phyloP scores from a whole-genome alignment of 2,329 filamentous ascomycete species.

The Alternaria sp. region DNA sequence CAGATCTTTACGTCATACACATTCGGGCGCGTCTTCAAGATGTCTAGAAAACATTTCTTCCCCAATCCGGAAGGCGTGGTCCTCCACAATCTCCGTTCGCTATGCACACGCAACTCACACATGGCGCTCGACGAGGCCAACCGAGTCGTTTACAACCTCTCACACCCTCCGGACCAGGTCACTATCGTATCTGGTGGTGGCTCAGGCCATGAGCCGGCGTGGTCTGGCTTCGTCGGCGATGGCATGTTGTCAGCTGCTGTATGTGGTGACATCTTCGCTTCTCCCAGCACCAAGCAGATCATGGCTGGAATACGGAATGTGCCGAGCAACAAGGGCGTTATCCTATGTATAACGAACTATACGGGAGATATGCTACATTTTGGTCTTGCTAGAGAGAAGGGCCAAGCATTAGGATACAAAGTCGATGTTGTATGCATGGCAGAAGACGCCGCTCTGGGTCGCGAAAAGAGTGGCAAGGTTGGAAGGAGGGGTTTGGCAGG shows the following conservation, averaged over 20 bases:
- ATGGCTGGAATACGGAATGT: conserved; percentile 59
- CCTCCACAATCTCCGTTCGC: conserved; percentile 57
- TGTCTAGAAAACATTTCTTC: conserved; percentile 66
- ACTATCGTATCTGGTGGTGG: conserved; percentile 59
- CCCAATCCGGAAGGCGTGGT: conserved; percentile 61
- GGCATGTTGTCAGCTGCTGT: conserved; percentile 60
- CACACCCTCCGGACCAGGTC: conserved; percentile 55
- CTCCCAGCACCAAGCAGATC: conserved; percentile 59
- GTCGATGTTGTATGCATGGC: conserved; percentile 60
- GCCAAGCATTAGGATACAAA: conserved; percentile 55
- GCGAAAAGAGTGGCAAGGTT: conserved; percentile 59
- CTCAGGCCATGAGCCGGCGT: conserved; percentile 60
- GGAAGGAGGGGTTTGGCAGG: conserved; percentile 61
- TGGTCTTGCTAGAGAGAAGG: conserved; percentile 59
- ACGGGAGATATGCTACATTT: conserved; percentile 62
- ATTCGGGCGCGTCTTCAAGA: conserved; percentile 31
- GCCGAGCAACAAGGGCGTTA: conserved; percentile 57
- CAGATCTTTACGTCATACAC: background rate
- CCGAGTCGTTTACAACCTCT: conserved; percentile 59
- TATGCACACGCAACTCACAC: conserved; percentile 56
- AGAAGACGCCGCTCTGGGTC: conserved; percentile 59
- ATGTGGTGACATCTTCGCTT: conserved; percentile 60
- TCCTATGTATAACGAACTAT: conserved; percentile 61
- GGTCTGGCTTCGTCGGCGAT: conserved; percentile 60
- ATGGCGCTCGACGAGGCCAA: conserved; percentile 57